These are phyloP conservation scores for Vitis rotundifolia DNA, from an alignment of 164 flowering plant genomes.

Conservation along the genomic window DNA sequence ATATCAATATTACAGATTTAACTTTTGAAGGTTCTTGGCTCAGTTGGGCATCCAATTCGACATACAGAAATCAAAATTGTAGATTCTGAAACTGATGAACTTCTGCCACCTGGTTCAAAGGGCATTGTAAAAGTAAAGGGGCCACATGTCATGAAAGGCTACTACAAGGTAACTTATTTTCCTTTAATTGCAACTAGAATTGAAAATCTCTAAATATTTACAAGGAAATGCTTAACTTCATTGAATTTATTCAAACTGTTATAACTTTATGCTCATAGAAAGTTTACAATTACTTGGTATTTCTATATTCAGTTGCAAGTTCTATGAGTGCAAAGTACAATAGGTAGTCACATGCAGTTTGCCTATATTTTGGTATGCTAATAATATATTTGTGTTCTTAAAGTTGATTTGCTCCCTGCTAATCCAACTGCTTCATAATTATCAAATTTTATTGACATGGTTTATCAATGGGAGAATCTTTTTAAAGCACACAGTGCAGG, in stretches of 20 bases:
- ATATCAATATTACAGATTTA: conserved; percentile 28
- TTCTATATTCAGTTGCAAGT: neutral
- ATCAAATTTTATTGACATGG: no score
- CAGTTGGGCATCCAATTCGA: conserved; percentile 76
- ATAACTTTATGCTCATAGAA: neutral
- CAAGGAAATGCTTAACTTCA: neutral
- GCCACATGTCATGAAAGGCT: conserved; percentile 93
- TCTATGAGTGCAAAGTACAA: no score
- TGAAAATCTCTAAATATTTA: neutral
- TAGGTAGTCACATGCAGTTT: no score
- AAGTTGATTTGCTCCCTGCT: no score
- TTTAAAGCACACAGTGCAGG: no score
- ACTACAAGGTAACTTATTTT: conserved; percentile 66
- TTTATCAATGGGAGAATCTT: no score
- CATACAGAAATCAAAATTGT: conserved; percentile 75
- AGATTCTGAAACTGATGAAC: conserved; percentile 67
- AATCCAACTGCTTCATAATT: no score
- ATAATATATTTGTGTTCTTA: no score
- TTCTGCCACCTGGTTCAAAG: conserved; percentile 68
- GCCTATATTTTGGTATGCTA: no score
- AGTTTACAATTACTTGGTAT: neutral
- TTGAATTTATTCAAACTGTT: no score
- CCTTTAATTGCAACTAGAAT: neutral
- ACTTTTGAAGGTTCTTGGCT: conserved; percentile 83
- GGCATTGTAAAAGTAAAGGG: conserved; percentile 86